These are phyloP conservation scores for Mycena olivaceomarginata DNA, from an alignment of 768 basidiomycete genomes.

Conservation along the genomic window DNA sequence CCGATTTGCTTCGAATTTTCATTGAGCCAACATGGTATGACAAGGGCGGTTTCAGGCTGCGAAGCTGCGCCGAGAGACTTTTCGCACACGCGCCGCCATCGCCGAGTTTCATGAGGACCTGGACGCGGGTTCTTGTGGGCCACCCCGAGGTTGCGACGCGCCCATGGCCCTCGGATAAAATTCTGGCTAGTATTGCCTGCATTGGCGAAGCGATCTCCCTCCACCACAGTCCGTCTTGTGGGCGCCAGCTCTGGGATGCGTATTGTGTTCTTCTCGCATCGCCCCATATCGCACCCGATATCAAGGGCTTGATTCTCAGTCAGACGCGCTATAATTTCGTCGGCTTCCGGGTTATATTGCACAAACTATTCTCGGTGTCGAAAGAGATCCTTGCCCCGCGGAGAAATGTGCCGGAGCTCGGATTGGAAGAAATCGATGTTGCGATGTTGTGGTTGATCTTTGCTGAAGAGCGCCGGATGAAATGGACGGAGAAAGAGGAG, in stretches of 20 bases:
- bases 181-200: slow-evolving; percentile 23
- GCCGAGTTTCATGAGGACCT: slow-evolving; percentile 22
- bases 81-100: slow-evolving; percentile 24
- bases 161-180: slow-evolving; percentile 11
- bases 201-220: slow-evolving; percentile 21
- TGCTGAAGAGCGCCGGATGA: slow-evolving; percentile 22
- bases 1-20: slow-evolving; percentile 8
- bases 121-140: slow-evolving; percentile 21
- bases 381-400: slow-evolving; percentile 2
- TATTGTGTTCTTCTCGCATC: slow-evolving; percentile 27
- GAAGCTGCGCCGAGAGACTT: slow-evolving; percentile 15
- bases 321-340: slow-evolving; percentile 30
- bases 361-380: slow-evolving; percentile 9
- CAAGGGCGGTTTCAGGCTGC: slow-evolving; percentile 9
- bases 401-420: neutral
- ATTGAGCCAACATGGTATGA: slow-evolving; percentile 25
- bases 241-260: slow-evolving; percentile 20
- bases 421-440: slow-evolving; percentile 4
- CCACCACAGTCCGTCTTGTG: slow-evolving; percentile 11
- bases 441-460: slow-evolving; percentile 4
- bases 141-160: slow-evolving; percentile 15
- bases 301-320: slow-evolving; percentile 23
- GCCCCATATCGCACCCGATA: slow-evolving; percentile 17
- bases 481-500: slow-evolving; percentile 24
- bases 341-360: slow-evolving; percentile 17